Conservation (phyloP, 1,284 basidiomycete genomes). For the Rhodofomes roseus region DNA sequence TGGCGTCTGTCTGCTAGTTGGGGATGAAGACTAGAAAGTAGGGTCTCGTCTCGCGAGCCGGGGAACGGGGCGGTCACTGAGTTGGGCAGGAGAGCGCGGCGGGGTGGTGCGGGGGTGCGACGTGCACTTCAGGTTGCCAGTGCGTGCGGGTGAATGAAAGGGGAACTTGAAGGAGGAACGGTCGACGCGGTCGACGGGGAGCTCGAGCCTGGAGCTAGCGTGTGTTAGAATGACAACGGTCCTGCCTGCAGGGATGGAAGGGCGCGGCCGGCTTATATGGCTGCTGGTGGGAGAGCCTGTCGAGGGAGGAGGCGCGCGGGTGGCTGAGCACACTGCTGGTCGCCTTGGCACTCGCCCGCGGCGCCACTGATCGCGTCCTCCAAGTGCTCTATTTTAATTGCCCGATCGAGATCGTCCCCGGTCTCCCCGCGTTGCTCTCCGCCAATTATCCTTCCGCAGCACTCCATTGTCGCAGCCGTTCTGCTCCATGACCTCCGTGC, state of each 20-base stretch:
- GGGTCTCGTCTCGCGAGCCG: slow-evolving; percentile 8
- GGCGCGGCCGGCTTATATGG: slow-evolving; percentile 4
- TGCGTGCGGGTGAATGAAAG: background rate
- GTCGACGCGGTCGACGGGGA: slow-evolving; percentile 31
- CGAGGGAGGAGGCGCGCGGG: background rate
- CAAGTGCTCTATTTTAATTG: background rate
- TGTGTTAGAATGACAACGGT: slow-evolving; percentile 15
- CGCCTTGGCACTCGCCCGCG: slow-evolving; percentile 5
- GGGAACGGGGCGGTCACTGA: slow-evolving; percentile 7
- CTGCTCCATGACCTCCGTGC: no score
- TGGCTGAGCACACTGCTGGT: slow-evolving; percentile 4
- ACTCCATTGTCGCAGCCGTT: no score
- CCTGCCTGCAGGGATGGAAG: slow-evolving; percentile 12
- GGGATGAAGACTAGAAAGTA: background rate
- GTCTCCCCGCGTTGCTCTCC: background rate
- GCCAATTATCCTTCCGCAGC: background rate
- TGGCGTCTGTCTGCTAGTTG: background rate
- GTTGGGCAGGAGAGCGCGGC: slow-evolving; percentile 13
- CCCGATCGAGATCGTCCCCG: background rate
- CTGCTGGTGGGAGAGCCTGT: background rate
- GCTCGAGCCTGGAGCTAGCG: slow-evolving; percentile 3
- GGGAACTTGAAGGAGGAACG: slow-evolving; percentile 12
- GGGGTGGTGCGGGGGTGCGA: background rate
- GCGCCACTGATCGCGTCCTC: slow-evolving; percentile 1
- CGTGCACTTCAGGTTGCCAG: background rate